These are phyloP conservation scores for Heliamphora pulchella DNA, from an alignment of 179 eudicot species.

Conservation along the genomic window DNA sequence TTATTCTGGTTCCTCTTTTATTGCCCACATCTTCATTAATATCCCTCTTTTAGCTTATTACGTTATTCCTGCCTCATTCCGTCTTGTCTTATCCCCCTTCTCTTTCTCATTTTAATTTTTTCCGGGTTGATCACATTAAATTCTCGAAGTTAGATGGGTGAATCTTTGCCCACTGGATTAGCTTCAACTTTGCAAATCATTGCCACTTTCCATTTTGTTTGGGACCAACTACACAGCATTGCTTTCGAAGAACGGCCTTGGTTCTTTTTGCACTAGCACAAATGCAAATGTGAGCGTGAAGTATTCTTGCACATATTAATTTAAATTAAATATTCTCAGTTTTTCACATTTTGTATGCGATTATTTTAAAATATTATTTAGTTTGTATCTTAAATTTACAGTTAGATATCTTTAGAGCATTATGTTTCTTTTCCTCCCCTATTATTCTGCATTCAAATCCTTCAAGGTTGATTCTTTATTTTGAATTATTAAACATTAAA, in stretches of 20 bases:
- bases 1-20: too few species aligned
- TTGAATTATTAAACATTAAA: background rate
- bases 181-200: background rate
- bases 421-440: conserved; percentile 1
- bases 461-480: background rate
- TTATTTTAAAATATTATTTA: background rate
- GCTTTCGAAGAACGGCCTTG: background rate
- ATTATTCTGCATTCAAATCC: conserved; percentile 2
- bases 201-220: background rate
- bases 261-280: background rate
- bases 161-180: background rate
- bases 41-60: too few species aligned
- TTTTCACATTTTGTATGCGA: background rate
- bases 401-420: background rate
- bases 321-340: background rate
- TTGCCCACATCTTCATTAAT: too few species aligned
- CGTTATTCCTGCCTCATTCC: background rate
- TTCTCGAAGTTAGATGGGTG: background rate
- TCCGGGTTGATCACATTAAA: background rate
- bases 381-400: background rate
- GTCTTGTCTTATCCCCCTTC: background rate
- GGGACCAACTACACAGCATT: background rate
- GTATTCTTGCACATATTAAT: background rate
- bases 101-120: background rate
- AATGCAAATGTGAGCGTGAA: background rate